A percentile compares a stretch with the other conserved stretches of the same genome.
These are phyloP conservation scores for Neurospora discreta DNA, from an alignment of 495 filamentous ascomycete genomes.

Conservation along the genomic window DNA sequence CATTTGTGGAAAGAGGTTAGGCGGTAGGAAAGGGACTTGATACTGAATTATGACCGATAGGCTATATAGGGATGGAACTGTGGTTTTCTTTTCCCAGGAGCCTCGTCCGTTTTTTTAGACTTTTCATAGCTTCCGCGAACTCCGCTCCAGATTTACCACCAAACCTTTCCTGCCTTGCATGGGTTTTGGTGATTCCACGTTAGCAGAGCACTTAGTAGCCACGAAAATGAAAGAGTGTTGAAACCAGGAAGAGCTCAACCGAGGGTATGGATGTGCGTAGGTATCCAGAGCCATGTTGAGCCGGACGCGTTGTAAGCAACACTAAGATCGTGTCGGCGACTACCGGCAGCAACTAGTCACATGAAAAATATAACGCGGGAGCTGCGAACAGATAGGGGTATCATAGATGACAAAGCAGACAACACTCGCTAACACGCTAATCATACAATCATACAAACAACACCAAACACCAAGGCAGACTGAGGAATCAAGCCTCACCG, in stretches of 20 bases:
- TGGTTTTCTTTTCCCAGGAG: neutral
- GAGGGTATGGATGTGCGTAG: neutral
- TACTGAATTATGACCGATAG: neutral
- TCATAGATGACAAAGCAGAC: neutral
- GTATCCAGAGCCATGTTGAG: neutral
- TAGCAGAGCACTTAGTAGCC: neutral
- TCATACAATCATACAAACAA: neutral
- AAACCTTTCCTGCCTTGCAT: neutral
- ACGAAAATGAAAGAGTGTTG: neutral
- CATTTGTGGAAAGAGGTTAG: neutral
- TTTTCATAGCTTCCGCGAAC: neutral
- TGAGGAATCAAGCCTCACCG: neutral
- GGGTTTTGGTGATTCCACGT: neutral
- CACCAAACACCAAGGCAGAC: neutral
- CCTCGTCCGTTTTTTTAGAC: neutral
- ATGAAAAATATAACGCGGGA: neutral
- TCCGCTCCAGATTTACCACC: neutral
- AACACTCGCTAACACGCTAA: neutral
- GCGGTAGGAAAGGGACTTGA: neutral
- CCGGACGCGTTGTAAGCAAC: neutral
- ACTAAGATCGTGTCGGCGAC: neutral
- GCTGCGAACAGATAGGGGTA: neutral
- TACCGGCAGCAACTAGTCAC: neutral
- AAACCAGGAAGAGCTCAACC: neutral
- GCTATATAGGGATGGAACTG: neutral